Percentiles rank a stretch among this genome's conserved stretches.
phyloP scores from a whole-genome alignment of 2,329 filamentous ascomycete species.

The Penicillium sp. region DNA sequence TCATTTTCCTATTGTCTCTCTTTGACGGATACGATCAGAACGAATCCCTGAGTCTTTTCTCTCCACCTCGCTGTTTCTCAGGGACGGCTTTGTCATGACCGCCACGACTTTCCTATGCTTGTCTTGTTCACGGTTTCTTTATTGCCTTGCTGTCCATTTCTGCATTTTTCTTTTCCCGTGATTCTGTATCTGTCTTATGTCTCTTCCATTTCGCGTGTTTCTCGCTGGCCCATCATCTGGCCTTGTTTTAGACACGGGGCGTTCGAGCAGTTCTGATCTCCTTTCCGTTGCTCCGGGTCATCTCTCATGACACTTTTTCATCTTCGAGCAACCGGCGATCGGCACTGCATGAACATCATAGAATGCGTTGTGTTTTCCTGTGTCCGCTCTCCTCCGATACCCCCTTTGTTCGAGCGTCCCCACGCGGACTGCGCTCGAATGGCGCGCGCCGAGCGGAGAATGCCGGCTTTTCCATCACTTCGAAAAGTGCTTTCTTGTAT shows the following conservation, averaged over 20 bases:
- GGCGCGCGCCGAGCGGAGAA: constrained; percentile 37
- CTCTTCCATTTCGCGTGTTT: constrained; percentile 25
- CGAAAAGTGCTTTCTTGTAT: constrained; percentile 37
- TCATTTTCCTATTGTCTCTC: constrained; percentile 30
- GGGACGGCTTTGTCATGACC: constrained; percentile 44
- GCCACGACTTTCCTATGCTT: constrained; percentile 37
- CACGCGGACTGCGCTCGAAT: constrained; percentile 34
- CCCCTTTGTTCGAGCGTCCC: constrained; percentile 40
- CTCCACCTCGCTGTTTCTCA: constrained; percentile 23
- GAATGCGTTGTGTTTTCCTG: constrained; percentile 48
- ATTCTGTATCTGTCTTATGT: constrained; percentile 21
- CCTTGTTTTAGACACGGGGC: constrained; percentile 34
- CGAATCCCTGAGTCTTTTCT: constrained; percentile 27
- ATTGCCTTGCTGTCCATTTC: constrained; percentile 13
- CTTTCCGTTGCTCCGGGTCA: constrained; percentile 25
- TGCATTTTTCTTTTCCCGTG: constrained; percentile 17
- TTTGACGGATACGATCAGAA: constrained; percentile 39
- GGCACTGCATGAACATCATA: constrained; percentile 47
- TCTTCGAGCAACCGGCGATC: constrained; percentile 29
- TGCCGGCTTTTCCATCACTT: constrained; percentile 30
- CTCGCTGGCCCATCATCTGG: constrained; percentile 27
- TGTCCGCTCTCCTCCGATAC: constrained; percentile 46
- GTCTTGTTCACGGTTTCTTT: constrained; percentile 21
- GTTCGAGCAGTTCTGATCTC: constrained; percentile 37
- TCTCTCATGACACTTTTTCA: constrained; percentile 14